phyloP scores from a whole-genome alignment of 176 grass and related monocot species.

The Urochloa ruziziensis region DNA sequence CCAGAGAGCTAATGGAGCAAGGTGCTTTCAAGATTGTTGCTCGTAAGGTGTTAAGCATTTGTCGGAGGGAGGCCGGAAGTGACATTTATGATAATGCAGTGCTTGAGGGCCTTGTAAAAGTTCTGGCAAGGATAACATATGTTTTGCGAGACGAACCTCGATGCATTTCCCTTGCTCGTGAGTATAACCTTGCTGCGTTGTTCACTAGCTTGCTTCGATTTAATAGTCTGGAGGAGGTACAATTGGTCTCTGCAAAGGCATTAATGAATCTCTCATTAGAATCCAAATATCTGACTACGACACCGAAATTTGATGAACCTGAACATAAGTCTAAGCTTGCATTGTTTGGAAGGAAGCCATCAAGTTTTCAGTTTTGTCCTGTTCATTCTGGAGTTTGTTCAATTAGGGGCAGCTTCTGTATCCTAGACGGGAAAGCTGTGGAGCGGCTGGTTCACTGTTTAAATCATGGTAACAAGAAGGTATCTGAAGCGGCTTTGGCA shows the following conservation, averaged over 20 bases:
- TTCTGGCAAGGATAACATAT: slow-evolving; percentile 67
- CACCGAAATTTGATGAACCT: slow-evolving; percentile 30
- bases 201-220: slow-evolving; percentile 67
- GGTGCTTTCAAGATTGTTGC: slow-evolving; percentile 57
- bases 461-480: slow-evolving; percentile 60
- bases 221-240: slow-evolving; percentile 57
- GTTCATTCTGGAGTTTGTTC: slow-evolving; percentile 75
- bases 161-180: slow-evolving; percentile 51
- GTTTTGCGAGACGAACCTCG: slow-evolving; percentile 40
- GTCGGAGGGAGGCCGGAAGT: slow-evolving; percentile 36
- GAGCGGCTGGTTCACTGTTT: slow-evolving; percentile 67
- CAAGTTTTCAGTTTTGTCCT: slow-evolving; percentile 40
- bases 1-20: slow-evolving; percentile 56
- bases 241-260: slow-evolving; percentile 59
- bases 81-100: slow-evolving; percentile 29
- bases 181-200: slow-evolving; percentile 57
- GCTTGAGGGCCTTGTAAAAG: slow-evolving; percentile 56
- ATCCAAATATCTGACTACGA: slow-evolving; percentile 56
- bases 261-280: slow-evolving; percentile 66
- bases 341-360: slow-evolving; percentile 23
- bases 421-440: slow-evolving; percentile 71
- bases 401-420: slow-evolving; percentile 58
- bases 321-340: slow-evolving; percentile 23
- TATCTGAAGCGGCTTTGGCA: slow-evolving; percentile 57
- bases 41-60: slow-evolving; percentile 55